Evolutionary conservation across 2,329 filamentous ascomycete genomes (phyloP).

Genomic region (Huntiella decipiens): DNA sequence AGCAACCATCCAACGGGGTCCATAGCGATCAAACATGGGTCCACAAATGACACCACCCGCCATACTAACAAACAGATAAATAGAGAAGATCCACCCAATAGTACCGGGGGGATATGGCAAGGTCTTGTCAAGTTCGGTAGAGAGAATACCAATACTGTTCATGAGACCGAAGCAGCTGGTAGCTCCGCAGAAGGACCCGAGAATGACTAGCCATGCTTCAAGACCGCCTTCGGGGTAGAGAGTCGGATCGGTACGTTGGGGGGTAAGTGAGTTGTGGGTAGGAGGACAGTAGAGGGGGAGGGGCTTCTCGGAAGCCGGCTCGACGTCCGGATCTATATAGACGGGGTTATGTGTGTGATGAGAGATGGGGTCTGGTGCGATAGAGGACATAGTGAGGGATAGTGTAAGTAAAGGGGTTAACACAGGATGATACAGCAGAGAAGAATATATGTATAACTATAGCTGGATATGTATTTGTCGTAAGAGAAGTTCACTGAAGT

Average conservation of each 20-base stretch:
- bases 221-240: constrained; percentile 42
- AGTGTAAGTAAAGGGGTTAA: constrained; percentile 2
- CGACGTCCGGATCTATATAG: constrained; percentile 4
- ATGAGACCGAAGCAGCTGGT: constrained; percentile 53
- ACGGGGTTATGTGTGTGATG: not conserved
- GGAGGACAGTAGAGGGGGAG: constrained; percentile 1
- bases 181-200: constrained; percentile 58
- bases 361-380: not conserved
- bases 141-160: constrained; percentile 57
- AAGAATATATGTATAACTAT: not conserved
- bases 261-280: constrained; percentile 7
- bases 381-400: constrained; percentile 4
- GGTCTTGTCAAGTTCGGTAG: constrained; percentile 60
- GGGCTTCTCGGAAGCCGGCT: not conserved
- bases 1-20: constrained; percentile 47
- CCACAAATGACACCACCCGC: constrained; percentile 69
- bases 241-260: constrained; percentile 9
- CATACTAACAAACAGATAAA: constrained; percentile 66
- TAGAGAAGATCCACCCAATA: constrained; percentile 73
- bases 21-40: constrained; percentile 60
- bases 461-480: too few relatives aligned
- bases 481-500: too few relatives aligned
- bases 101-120: constrained; percentile 47
- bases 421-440: not conserved
- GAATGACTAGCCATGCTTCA: constrained; percentile 54